Evolutionary conservation across 2,329 filamentous ascomycete species (phyloP).

Genomic region (Hirsutella rhossiliensis): DNA sequence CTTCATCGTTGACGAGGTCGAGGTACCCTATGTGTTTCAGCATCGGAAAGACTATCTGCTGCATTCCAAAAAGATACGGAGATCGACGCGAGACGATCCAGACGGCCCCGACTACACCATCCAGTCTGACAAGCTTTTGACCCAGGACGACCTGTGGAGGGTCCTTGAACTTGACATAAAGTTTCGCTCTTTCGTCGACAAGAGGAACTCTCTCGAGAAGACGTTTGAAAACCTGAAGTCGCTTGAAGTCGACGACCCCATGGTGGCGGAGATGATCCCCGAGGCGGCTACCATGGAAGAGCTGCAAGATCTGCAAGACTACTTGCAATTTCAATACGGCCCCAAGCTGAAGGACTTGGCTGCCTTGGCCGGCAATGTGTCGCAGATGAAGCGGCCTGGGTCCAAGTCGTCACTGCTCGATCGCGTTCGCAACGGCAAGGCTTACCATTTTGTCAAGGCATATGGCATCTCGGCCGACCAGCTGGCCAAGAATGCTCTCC

Average conservation of each 20-base stretch:
- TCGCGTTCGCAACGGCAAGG: slow-evolving; percentile 66
- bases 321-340: slow-evolving; percentile 88
- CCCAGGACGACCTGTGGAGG: slow-evolving; percentile 88
- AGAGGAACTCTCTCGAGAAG: slow-evolving; percentile 73
- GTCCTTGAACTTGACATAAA: slow-evolving; percentile 92
- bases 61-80: slow-evolving; percentile 61
- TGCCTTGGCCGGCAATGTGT: slow-evolving; percentile 47
- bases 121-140: slow-evolving; percentile 75
- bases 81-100: slow-evolving; percentile 51
- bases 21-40: slow-evolving; percentile 96
- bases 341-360: slow-evolving; percentile 72
- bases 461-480: slow-evolving; percentile 86
- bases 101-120: slow-evolving; percentile 64
- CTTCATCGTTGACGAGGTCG: slow-evolving; percentile 85
- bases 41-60: slow-evolving; percentile 97
- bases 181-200: slow-evolving; percentile 85
- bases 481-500: slow-evolving; percentile 75
- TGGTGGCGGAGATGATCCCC: slow-evolving; percentile 73
- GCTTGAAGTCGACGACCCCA: slow-evolving; percentile 53
- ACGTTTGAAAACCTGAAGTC: slow-evolving; percentile 62
- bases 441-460: slow-evolving; percentile 72
- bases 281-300: slow-evolving; percentile 83
- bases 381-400: slow-evolving; percentile 69
- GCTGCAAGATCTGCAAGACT: slow-evolving; percentile 91
- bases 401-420: slow-evolving; percentile 72